These are phyloP conservation scores for Speleostelium caveatum DNA, from an alignment of 78 protist genomes.

Conservation along the genomic window DNA sequence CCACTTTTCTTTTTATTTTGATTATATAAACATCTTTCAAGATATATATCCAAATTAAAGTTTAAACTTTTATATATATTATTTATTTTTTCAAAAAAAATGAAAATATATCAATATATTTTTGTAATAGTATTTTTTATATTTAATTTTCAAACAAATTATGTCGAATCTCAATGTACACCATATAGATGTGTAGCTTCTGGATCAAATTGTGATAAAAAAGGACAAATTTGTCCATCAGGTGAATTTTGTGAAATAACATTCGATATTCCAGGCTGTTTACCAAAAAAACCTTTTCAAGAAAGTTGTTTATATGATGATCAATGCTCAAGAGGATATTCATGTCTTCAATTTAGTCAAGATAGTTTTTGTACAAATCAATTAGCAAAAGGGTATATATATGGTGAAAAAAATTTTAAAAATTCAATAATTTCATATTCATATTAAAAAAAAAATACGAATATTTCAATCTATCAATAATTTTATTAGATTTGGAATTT, in stretches of 20 bases:
- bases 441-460: too few relatives aligned
- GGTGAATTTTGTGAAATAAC: neutral
- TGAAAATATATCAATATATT: neutral
- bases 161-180: slow-evolving; percentile 1
- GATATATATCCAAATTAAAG: neutral
- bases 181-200: slow-evolving; percentile 2
- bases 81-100: neutral
- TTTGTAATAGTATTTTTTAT: neutral
- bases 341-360: neutral
- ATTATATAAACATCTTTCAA: neutral
- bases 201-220: neutral
- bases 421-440: too few relatives aligned
- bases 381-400: slow-evolving; percentile 36
- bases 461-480: too few relatives aligned
- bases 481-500: too few relatives aligned
- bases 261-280: slow-evolving; percentile 1
- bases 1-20: neutral
- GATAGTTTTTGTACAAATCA: slow-evolving; percentile 34
- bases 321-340: slow-evolving; percentile 23
- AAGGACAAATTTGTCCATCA: neutral
- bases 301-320: slow-evolving; percentile 4
- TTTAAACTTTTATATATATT: neutral
- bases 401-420: neutral
- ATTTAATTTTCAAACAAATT: neutral
- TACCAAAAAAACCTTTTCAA: neutral